Evolutionary conservation across 1,284 basidiomycete genomes (phyloP).

Genomic region (Stygiomarasmius scandens): DNA sequence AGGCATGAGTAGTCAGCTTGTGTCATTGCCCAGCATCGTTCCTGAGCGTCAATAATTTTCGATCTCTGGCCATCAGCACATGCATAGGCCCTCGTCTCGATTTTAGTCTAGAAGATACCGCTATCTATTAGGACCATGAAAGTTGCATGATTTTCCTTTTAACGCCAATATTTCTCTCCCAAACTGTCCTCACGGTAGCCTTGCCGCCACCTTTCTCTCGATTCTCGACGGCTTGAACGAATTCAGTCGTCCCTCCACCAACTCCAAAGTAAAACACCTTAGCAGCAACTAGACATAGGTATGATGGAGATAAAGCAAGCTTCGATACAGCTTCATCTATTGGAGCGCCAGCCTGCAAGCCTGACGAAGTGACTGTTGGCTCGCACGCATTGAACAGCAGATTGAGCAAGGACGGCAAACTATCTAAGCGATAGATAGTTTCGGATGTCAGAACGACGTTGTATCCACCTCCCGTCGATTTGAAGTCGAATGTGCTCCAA

Average conservation of each 20-base stretch:
- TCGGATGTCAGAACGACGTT: slow-evolving; percentile 87
- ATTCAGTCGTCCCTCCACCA: slow-evolving; percentile 85
- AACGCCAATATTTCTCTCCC: slow-evolving; percentile 66
- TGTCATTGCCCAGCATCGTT: too few species aligned
- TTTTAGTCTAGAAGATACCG: too few species aligned
- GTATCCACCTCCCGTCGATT: slow-evolving; percentile 41
- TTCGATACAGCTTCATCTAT: background rate
- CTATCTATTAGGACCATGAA: too few species aligned
- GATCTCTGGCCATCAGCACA: too few species aligned
- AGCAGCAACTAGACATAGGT: slow-evolving; percentile 76
- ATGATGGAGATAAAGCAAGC: slow-evolving; percentile 11
- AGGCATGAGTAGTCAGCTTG: too few species aligned
- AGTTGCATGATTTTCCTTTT: slow-evolving; percentile 67
- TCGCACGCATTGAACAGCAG: slow-evolving; percentile 46
- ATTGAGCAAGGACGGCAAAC: slow-evolving; percentile 66
- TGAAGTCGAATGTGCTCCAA: slow-evolving; percentile 65
- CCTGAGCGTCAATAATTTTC: too few species aligned
- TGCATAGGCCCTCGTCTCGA: too few species aligned
- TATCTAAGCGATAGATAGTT: slow-evolving; percentile 84
- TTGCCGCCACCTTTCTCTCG: slow-evolving; percentile 15
- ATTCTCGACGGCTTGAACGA: slow-evolving; percentile 57
- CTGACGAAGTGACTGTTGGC: background rate
- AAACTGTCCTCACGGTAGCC: slow-evolving; percentile 44
- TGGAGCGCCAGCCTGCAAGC: background rate
- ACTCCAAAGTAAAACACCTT: slow-evolving; percentile 97